Evolutionary conservation across 768 basidiomycete species (phyloP).

Genomic region (Rhizopogon salebrosus): DNA sequence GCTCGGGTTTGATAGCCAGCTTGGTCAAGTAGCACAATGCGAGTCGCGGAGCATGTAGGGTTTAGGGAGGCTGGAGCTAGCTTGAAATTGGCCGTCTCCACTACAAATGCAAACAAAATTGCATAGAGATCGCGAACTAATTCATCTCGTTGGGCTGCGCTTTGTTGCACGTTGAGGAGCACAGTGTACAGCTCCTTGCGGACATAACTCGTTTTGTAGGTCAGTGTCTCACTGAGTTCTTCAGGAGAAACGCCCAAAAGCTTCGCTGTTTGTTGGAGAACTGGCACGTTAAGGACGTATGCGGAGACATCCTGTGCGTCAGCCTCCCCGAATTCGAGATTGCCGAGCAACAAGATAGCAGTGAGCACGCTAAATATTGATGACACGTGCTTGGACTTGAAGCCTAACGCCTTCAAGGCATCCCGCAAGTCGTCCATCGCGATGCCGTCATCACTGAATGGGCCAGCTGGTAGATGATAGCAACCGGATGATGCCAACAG

Average conservation of each 20-base stretch:
- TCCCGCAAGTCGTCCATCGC: conserved; percentile 54
- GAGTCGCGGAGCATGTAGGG: conserved; percentile 35
- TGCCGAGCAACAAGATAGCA: conserved; percentile 53
- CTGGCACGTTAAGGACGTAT: conserved; percentile 37
- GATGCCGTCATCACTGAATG: conserved; percentile 55
- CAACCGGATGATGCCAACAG: conserved; percentile 55
- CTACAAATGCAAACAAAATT: conserved; percentile 58
- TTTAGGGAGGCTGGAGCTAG: conserved; percentile 40
- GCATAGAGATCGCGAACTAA: conserved; percentile 56
- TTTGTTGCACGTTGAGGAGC: conserved; percentile 46
- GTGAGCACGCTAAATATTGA: conserved; percentile 50
- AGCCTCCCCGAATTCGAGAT: conserved; percentile 52
- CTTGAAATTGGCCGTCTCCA: conserved; percentile 59
- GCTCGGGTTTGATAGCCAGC: conserved; percentile 55
- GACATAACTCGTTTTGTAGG: conserved; percentile 53
- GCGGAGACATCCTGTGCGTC: conserved; percentile 52
- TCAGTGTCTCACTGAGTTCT: conserved; percentile 48
- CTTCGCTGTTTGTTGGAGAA: conserved; percentile 45
- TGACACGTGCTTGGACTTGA: conserved; percentile 54
- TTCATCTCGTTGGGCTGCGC: conserved; percentile 47
- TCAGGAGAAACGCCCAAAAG: conserved; percentile 50
- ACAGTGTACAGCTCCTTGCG: conserved; percentile 56
- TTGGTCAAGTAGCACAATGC: conserved; percentile 50
- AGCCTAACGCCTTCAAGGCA: conserved; percentile 51
- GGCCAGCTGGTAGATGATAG: conserved; percentile 60